phyloP scores from a whole-genome alignment of 2,329 filamentous ascomycete species.

The Trichoderma sp. region DNA sequence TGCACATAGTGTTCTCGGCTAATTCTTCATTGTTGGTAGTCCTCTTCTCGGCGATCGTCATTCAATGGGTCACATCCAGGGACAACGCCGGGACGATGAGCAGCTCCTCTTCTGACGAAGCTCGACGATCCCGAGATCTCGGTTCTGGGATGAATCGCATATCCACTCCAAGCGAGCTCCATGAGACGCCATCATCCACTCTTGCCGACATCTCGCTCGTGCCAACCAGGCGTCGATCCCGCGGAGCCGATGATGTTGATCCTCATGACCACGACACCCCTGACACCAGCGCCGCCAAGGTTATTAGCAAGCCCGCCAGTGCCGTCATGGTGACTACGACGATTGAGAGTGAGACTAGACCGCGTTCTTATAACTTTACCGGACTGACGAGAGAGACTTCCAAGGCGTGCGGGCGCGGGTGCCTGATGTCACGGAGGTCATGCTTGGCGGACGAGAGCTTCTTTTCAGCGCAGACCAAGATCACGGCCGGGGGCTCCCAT shows the following conservation, averaged over 20 bases:
- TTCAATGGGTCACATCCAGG: constrained; percentile 60
- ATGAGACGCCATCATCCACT: constrained; percentile 26
- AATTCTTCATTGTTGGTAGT: constrained; percentile 39
- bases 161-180: constrained; percentile 18
- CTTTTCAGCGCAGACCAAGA: constrained; percentile 29
- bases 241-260: constrained; percentile 26
- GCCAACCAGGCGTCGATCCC: constrained; percentile 26
- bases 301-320: background rate
- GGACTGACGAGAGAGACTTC: background rate
- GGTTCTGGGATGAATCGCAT: constrained; percentile 4
- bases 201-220: constrained; percentile 33
- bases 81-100: constrained; percentile 43
- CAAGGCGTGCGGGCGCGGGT: background rate
- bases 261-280: constrained; percentile 21
- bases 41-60: constrained; percentile 60
- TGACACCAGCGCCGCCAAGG: background rate
- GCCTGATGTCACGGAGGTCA: background rate
- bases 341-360: constrained; percentile 37
- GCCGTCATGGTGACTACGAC: constrained; percentile 42
- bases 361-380: background rate
- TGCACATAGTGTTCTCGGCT: background rate
- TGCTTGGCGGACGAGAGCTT: background rate
- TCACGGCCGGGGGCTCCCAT: constrained; percentile 27
- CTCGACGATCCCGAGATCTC: constrained; percentile 24
- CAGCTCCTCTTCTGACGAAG: constrained; percentile 23